Evolutionary conservation across 1,284 basidiomycete species (phyloP), one percentile per base, ranked within the genome.

Genomic region (Agroathelia rolfsii): DNA sequence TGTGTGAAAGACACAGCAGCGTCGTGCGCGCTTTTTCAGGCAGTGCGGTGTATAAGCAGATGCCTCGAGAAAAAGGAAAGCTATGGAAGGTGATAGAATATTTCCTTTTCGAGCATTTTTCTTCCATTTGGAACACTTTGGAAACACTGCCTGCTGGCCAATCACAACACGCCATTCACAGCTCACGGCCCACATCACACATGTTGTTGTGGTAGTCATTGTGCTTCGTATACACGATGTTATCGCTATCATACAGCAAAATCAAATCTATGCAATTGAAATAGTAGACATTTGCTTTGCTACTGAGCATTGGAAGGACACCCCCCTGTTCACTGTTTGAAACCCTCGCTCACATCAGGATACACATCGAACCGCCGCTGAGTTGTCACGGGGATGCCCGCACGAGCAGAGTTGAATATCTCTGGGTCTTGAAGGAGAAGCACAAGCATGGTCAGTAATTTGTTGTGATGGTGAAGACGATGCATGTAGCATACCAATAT

Each of bases 361-460:
- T 95, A 96, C 33, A 94, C 86, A 57, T 94, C 92, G 51, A 94
- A 95, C 36, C 92, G 72, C 38, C 90, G 62, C 56, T 96, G 93
- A 14, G 63, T 71, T 1, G 86, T 90, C 12, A 96, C 85, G 9
- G 90, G 90, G 36, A 94, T 85, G 9, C 84, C 84, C 34, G 70
- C 64, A 24, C 92, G 71, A 6, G 87, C 79, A 4, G 76, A 73
- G 24, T 69, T 51, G 42, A 90, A 65, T 30, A 66, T 53, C 38
- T 77, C 61, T 5, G 88, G 74, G 47, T 93, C 90, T 93, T 19
- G 5, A 29, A 34, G 25, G 33, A 9, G 10, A 23, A 29, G 36
- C 25, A 32, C 11, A 24, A 29, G 12, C 13, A 9, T 25, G 12
- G 33, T 8, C 30, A 10, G 35, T 43, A 5, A 41, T 24, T 21